Evolutionary conservation across 2,329 filamentous ascomycete species (phyloP).

Genomic region (Fusarium zealandicum): DNA sequence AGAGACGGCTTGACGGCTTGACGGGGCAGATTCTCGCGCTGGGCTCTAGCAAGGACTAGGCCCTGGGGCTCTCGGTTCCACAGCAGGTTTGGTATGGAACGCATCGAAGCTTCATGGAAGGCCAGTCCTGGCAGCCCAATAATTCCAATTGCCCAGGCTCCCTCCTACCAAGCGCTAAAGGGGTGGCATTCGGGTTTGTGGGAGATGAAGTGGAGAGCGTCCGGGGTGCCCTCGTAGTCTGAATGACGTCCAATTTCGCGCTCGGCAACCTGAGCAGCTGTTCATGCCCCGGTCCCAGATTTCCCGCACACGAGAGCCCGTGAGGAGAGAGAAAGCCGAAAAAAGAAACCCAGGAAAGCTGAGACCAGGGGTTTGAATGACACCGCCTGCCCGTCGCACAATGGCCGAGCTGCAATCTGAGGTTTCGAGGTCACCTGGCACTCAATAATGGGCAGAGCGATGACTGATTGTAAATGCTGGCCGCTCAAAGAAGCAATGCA

Average conservation of each 20-base stretch:
- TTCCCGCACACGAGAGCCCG: constrained; percentile 2
- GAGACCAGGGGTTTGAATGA: constrained; percentile 35
- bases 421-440: constrained; percentile 28
- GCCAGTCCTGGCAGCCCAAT: constrained; percentile 10
- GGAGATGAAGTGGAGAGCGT: constrained; percentile 31
- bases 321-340: too few species aligned
- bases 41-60: too few species aligned
- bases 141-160: constrained; percentile 19
- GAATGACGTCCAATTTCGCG: constrained; percentile 43
- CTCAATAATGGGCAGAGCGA: constrained; percentile 32
- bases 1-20: constrained; percentile 25
- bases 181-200: constrained; percentile 5
- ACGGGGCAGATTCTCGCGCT: constrained; percentile 8
- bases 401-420: constrained; percentile 32
- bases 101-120: constrained; percentile 41
- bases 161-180: constrained; percentile 14
- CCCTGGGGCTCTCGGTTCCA: constrained; percentile 33
- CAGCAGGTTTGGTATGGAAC: constrained; percentile 34
- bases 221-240: constrained; percentile 31
- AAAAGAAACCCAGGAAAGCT: constrained; percentile 18
- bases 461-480: constrained; percentile 25
- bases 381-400: too few species aligned
- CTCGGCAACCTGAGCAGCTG: too few species aligned
- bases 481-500: constrained; percentile 35
- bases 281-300: constrained; percentile 7